Conservation (phyloP, 139 green algal genomes). For the Monoraphidium neglectum region DNA sequence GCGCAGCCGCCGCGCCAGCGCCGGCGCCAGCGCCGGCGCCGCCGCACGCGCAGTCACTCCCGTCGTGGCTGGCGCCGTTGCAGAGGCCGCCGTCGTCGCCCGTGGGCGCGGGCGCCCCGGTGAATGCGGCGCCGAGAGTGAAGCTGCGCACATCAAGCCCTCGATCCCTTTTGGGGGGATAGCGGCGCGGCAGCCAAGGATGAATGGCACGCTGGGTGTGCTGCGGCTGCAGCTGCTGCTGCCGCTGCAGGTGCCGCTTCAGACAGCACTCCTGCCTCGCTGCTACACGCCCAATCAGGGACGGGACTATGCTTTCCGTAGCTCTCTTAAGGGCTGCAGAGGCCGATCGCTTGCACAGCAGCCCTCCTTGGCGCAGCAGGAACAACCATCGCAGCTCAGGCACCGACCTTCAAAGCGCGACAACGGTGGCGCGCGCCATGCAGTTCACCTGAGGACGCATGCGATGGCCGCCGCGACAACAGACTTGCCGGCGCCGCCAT, state of each 20-base stretch:
- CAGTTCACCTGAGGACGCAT: conserved; percentile 59
- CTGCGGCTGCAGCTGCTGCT: conserved; percentile 24
- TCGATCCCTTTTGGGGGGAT: too few relatives aligned
- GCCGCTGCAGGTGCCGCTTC: conserved; percentile 84
- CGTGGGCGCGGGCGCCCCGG: too few relatives aligned
- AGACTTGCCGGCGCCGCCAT: conserved; percentile 81
- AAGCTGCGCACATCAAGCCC: too few relatives aligned
- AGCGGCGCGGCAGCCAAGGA: too few relatives aligned
- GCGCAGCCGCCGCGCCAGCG: too few relatives aligned
- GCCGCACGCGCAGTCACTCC: too few relatives aligned
- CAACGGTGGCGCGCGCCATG: too few relatives aligned
- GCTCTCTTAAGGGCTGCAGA: not conserved
- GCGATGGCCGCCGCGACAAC: conserved; percentile 62
- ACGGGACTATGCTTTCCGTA: conserved; percentile 54
- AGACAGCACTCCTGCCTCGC: conserved; percentile 59
- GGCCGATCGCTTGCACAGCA: not conserved
- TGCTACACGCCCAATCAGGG: conserved; percentile 63
- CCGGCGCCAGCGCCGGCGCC: too few relatives aligned
- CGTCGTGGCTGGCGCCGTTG: too few relatives aligned
- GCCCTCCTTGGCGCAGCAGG: too few relatives aligned
- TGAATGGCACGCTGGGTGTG: not conserved
- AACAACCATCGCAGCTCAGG: not conserved
- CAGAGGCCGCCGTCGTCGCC: too few relatives aligned
- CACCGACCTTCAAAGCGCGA: not conserved
- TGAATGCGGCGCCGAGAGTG: too few relatives aligned